Base-by-base conservation (phyloP, 495 filamentous ascomycete species). In the Talaromyces nanjingensis region DNA sequence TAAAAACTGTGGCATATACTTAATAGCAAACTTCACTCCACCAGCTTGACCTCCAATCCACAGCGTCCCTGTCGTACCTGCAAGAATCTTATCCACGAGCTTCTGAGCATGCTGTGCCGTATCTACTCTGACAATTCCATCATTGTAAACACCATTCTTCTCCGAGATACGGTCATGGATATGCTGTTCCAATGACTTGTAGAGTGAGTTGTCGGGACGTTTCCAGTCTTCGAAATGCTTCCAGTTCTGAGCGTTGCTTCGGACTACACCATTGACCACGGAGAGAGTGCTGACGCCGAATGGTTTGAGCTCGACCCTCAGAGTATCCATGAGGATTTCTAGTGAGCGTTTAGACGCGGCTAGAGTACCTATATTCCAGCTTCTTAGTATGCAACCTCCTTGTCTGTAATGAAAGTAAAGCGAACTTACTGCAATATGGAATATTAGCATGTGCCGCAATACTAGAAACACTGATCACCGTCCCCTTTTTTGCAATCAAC, bases 301-400 rank as follows among this genome's bases (percentile, higher is more conserved):
- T 3, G 84, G 81, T 4, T 73, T 73, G 5, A 87, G 73, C 69
- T 88, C 84, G 18, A 83, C 65, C 6, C 83, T 76, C 31, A 86
- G 65, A 7, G 74, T 77, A 7, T 78, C 74, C 9, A 70, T 69
- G 18, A 80, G 68, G 18, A 74, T 70, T 49, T 79, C 70, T 1
- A 82, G 68, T 12, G 84, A 82, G 0, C 77, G 79, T 68, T 87
- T 88, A 4, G 76, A 80, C 6, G 81, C 79, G 63, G 76, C 77
- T 69, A 85, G 85, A 31, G 72, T 37, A 9, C 66, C 68, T 65
- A 45, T 14, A 14, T 2, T 57, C 1, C 1, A 16, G 7, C 54
- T 57, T 27, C 2, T 57, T 5, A 18, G 7, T 29, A 57, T 16
- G 12, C 31, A 33, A 9, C 12, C 6, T 3, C 54, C 31, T n/a